phyloP scores from a whole-genome alignment of 208 protist species.

The Acanthamoeba culbertsoni region DNA sequence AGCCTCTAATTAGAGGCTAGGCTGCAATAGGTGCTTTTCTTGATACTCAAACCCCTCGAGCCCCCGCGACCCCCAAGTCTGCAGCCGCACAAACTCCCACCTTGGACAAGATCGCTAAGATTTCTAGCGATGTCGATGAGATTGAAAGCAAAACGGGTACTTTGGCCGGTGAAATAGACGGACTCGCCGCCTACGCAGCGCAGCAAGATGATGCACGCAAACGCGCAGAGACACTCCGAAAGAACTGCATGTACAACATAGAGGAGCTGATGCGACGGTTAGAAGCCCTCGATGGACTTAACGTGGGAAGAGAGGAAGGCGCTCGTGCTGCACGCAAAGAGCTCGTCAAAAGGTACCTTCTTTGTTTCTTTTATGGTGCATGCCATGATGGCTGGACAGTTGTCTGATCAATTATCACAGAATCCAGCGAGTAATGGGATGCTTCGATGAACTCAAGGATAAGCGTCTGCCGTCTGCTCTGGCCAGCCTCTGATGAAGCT shows the following conservation, averaged over 20 bases:
- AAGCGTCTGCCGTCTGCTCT: not conserved
- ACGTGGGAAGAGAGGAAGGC: not conserved
- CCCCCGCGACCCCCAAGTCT: not conserved
- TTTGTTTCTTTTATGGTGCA: not conserved
- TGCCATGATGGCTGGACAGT: too few relatives aligned
- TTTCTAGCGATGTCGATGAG: not conserved
- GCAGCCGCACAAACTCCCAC: not conserved
- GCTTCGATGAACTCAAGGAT: slow-evolving; percentile 33
- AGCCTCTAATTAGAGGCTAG: too few relatives aligned
- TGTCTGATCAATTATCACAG: too few relatives aligned
- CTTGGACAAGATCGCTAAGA: not conserved
- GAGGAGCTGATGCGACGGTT: slow-evolving; percentile 37
- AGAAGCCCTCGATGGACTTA: not conserved
- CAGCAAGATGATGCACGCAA: not conserved
- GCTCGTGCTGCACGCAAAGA: slow-evolving; percentile 5
- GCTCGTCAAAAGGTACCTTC: not conserved
- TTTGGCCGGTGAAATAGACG: not conserved
- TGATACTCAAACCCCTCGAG: not conserved
- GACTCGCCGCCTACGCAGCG: not conserved
- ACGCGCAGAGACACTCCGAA: not conserved
- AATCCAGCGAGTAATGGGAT: not conserved
- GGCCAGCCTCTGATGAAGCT: not conserved
- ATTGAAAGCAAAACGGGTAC: not conserved
- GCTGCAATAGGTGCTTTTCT: not conserved
- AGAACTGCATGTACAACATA: not conserved